Evolutionary conservation across 2,329 filamentous ascomycete genomes (phyloP).

Genomic region (Arthrobotrys pseudoclavata): DNA sequence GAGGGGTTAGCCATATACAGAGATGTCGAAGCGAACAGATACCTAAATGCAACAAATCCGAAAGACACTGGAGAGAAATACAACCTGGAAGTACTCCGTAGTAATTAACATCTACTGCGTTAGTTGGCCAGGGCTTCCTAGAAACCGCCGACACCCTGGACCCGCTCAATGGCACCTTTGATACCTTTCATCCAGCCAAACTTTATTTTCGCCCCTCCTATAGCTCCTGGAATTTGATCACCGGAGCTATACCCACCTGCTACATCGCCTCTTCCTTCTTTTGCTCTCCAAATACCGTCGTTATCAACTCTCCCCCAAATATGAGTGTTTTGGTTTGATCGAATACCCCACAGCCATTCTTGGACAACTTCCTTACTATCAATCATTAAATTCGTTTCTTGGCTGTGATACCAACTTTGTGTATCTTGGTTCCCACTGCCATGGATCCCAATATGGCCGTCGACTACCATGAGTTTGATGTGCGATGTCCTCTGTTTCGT

Average conservation of each 20-base stretch:
- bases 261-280: constrained; percentile 68
- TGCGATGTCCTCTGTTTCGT: constrained; percentile 79
- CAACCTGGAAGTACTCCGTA: background rate
- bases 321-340: constrained; percentile 77
- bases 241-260: constrained; percentile 71
- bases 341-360: constrained; percentile 74
- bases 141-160: constrained; percentile 72
- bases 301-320: constrained; percentile 71
- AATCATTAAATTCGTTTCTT: constrained; percentile 82
- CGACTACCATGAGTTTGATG: constrained; percentile 80
- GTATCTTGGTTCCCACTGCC: constrained; percentile 86
- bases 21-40: constrained; percentile 4
- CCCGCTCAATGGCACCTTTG: constrained; percentile 72
- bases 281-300: constrained; percentile 76
- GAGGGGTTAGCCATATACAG: background rate
- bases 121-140: constrained; percentile 61
- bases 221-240: constrained; percentile 28
- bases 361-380: constrained; percentile 75
- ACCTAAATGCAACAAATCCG: background rate
- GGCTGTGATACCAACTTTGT: constrained; percentile 82
- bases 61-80: constrained; percentile 1
- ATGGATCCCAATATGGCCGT: constrained; percentile 77
- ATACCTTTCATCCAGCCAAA: constrained; percentile 74
- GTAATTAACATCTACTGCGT: background rate
- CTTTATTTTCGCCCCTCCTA: constrained; percentile 44